Evolutionary conservation across 1,139 yeast genomes (phyloP).

Genomic region (Zygoascus hellenicus): DNA sequence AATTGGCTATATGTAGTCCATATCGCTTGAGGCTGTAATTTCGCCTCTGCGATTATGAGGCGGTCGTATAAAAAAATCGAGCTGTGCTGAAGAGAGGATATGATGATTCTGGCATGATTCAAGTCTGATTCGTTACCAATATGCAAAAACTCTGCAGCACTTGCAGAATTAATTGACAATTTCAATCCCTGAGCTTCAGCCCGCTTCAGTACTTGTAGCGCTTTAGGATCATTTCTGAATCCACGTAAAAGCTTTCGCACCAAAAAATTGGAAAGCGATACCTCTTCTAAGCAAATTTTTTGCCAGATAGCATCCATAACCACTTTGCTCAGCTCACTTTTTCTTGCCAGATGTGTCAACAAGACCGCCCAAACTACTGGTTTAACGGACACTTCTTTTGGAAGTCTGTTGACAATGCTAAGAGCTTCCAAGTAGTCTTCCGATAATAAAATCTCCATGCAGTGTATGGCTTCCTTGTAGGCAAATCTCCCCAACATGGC

Average conservation of each 20-base stretch:
- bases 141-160: constrained; percentile 3
- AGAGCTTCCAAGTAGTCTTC: constrained; percentile 17
- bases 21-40: constrained; percentile 16
- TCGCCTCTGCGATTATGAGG: constrained; percentile 21
- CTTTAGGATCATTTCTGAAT: constrained; percentile 9
- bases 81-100: constrained; percentile 1
- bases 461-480: constrained; percentile 20
- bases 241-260: constrained; percentile 22
- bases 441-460: constrained; percentile 19
- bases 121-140: constrained; percentile 9
- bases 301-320: constrained; percentile 24
- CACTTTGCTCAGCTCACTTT: constrained; percentile 20
- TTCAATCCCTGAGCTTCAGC: constrained; percentile 1
- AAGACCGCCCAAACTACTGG: constrained; percentile 26
- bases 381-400: constrained; percentile 13
- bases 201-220: constrained; percentile 5
- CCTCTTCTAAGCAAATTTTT: constrained; percentile 13
- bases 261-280: constrained; percentile 19
- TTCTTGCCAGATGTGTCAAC: constrained; percentile 19
- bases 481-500: constrained; percentile 21
- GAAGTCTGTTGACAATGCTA: constrained; percentile 10
- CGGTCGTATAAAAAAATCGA: constrained; percentile 14
- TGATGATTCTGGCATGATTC: constrained; percentile 3
- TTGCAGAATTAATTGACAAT: background rate
- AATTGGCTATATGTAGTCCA: constrained; percentile 29